These are phyloP conservation scores for Nitzschia sp. DNA, from an alignment of 108 stramenopile genomes.

Conservation along the genomic window DNA sequence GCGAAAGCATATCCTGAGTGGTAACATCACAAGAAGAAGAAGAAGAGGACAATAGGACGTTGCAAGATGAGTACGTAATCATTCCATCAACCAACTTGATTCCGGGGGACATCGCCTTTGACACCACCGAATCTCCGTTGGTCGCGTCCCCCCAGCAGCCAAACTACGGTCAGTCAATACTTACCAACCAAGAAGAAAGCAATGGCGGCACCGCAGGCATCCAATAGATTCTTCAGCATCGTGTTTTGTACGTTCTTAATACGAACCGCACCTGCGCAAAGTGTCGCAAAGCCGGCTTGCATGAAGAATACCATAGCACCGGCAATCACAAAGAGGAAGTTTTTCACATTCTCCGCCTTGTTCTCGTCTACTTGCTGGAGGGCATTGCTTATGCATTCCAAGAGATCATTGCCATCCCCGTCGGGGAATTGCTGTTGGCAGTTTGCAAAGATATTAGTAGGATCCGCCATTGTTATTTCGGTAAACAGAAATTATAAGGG, in stretches of 20 bases:
- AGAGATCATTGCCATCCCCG: background rate
- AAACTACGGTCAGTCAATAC: background rate
- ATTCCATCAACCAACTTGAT: background rate
- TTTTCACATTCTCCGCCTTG: background rate
- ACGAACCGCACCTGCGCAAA: constrained; percentile 81
- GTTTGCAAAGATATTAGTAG: background rate
- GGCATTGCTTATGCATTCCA: constrained; percentile 7
- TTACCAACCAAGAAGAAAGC: constrained; percentile 70
- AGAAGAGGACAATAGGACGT: background rate
- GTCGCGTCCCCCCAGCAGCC: background rate
- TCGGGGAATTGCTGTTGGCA: background rate
- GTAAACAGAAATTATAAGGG: too few species aligned
- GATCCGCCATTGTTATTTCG: background rate
- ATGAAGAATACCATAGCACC: constrained; percentile 83
- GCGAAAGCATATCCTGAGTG: constrained; percentile 68
- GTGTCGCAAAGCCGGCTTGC: constrained; percentile 85
- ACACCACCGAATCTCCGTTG: background rate
- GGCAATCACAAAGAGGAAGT: constrained; percentile 62
- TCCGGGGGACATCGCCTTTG: background rate
- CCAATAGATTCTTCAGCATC: constrained; percentile 88
- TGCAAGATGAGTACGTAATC: background rate
- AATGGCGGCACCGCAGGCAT: constrained; percentile 81
- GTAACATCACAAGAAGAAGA: background rate
- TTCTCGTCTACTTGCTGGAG: background rate
- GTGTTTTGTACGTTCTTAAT: constrained; percentile 86